Base-by-base conservation (phyloP, 2,329 filamentous ascomycete genomes). In the Claviceps citrina region DNA sequence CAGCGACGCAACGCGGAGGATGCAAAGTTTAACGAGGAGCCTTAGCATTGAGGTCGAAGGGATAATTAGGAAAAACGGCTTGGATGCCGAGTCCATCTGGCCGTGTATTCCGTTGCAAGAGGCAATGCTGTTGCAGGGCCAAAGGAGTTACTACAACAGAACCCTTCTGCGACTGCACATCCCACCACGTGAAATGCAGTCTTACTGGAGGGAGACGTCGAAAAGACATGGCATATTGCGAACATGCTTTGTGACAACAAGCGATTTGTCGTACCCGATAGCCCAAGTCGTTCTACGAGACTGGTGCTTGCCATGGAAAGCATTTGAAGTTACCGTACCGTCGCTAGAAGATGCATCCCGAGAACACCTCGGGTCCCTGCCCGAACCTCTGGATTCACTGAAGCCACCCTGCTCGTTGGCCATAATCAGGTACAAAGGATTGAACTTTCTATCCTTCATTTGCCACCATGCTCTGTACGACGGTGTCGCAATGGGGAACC, bases 91-190 rank as follows among this genome's bases (percentile, higher is more conserved):
- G 24, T 65, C 62, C 1, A 66, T 93, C 7, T 60, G 87, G 5
- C 86, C 86, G 1, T 94, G 87, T 53, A 93, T 85, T 1, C 82
- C 86, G 1, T 62, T 95, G 0, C 87, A 95, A 55, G 82, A 93
- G 61, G 81, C 80, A 1, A 94, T 94, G 85, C 65, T 94, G 0
- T 71, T 74, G 7, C 50, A 64, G 45, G 58, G 58, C 1, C 55
- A 62, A 9, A 59, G 60, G 1, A 66, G 76, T 2, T 94, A 94
- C 54, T 76, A 71, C 50, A 94, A 93, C 54, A 73, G 72, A 36
- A 74, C 84, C 41, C 57, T 79, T 0, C 71, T 93, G 45, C 64
- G 68, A 5, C 53, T 93, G 6, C 59, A 58, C 4, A 63, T 67
- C 1, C 57, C 76, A 26, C 43, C 71, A 0, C 48, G 59, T 1